Base-by-base conservation (phyloP, 1,284 basidiomycete genomes). In the Fistulina hepatica region DNA sequence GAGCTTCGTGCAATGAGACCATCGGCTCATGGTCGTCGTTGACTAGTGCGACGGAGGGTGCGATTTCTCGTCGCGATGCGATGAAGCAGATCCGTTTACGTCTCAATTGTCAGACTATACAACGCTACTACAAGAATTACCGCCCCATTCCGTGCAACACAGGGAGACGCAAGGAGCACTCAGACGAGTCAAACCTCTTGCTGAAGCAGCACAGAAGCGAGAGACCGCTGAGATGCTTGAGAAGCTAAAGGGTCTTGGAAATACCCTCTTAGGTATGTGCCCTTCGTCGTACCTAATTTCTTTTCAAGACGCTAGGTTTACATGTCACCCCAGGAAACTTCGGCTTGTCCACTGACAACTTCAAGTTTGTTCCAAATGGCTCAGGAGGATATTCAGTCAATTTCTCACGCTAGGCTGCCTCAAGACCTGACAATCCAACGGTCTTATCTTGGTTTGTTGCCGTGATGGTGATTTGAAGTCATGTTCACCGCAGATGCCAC, bases 351-450 rank as follows among this genome's bases (percentile, higher is more conserved):
- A 92, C 89, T 0, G 78, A 93, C 52, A 93, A 90, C 61, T 98
- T 98, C 71, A 83, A 97, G 60, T 89, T 98, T 50, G 79, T 81
- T 42, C 85, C 85, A 16, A 91, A 91, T 46, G 84, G 84, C 13
- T 81, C 92, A 48, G 94, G 94, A 20, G 90, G 93, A 0, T 97
- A 97, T 63, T 86, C 82, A 2, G 76, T 97, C 71, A 85, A 90
- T 49, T 97, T 97, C 51, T 64, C 67, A 21, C 65, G 52, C 46
- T 75, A 61, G 42, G 9, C 28, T 9, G 10, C 3, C 22, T 13
- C 15, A 11, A 16, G 28, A 16, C 28, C 13, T 31, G 10, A 13
- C 13, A 8, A 9, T 16, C 28, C 15, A 19, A 13, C 28, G 19
- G 6, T 31, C 28, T 3, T 13, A 19, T 31, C 8, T 37, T 13